Evolutionary conservation across 192 early-diverging fungal species (phyloP).

Genomic region (Chytriomyces sp.): DNA sequence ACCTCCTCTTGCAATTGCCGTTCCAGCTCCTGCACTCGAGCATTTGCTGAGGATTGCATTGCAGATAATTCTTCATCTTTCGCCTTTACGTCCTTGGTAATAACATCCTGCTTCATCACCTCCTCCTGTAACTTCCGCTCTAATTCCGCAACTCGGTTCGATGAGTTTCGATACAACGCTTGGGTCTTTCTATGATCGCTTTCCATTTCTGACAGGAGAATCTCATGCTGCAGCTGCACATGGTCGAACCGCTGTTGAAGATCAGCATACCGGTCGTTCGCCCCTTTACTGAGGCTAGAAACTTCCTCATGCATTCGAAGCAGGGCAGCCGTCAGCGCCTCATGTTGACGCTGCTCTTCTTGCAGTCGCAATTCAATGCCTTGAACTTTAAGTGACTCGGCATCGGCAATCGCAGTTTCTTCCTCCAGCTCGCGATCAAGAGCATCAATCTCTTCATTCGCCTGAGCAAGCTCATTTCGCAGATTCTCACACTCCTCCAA

Average conservation of each 20-base stretch:
- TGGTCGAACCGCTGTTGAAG: constrained; percentile 12
- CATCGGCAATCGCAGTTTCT: background rate
- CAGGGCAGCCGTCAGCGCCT: background rate
- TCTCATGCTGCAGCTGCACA: constrained; percentile 14
- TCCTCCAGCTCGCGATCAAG: constrained; percentile 24
- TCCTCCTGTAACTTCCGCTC: background rate
- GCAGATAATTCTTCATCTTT: background rate
- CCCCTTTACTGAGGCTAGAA: background rate
- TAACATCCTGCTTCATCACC: background rate
- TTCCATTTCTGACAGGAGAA: constrained; percentile 10
- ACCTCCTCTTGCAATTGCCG: background rate
- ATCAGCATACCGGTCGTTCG: background rate
- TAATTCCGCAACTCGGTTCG: background rate
- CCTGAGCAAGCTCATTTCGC: constrained; percentile 3
- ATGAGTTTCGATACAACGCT: background rate
- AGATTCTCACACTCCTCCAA: background rate
- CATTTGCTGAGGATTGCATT: background rate
- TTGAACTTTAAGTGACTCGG: background rate
- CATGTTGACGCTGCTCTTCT: constrained; percentile 3
- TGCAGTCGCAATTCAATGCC: constrained; percentile 7
- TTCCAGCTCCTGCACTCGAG: background rate
- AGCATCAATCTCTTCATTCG: background rate
- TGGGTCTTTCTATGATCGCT: constrained; percentile 1
- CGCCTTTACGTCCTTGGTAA: background rate
- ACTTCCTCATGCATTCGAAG: background rate